Evolutionary conservation across 257 asterid species (phyloP).

Genomic region (Vinca minor): DNA sequence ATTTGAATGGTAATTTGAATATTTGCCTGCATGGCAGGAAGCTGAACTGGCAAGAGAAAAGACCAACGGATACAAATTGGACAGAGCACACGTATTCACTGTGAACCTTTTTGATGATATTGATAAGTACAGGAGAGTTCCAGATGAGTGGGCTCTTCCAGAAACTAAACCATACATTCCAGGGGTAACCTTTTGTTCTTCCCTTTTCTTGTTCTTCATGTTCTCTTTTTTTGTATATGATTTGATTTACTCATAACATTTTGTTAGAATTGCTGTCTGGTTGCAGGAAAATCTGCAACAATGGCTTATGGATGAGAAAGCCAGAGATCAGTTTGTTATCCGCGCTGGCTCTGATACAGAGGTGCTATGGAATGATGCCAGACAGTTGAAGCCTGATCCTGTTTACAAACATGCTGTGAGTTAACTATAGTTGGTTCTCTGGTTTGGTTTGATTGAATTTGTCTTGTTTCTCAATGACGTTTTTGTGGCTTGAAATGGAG

Average conservation of each 20-base stretch:
- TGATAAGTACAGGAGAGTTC: slow-evolving; percentile 69
- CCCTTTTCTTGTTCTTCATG: slow-evolving; percentile 2
- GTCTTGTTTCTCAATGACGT: no score
- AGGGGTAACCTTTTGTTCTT: slow-evolving; percentile 38
- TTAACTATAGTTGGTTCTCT: not conserved
- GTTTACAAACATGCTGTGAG: slow-evolving; percentile 75
- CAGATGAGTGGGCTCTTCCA: slow-evolving; percentile 98
- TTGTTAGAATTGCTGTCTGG: slow-evolving; percentile 5
- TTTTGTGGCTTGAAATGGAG: no score
- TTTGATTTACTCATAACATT: not conserved
- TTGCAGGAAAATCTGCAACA: slow-evolving; percentile 82
- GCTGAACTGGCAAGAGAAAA: slow-evolving; percentile 87
- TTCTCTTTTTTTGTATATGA: not conserved
- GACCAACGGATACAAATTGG: slow-evolving; percentile 76
- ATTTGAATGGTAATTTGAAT: no score
- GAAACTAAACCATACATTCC: slow-evolving; percentile 67
- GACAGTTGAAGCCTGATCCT: slow-evolving; percentile 75
- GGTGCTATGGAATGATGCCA: slow-evolving; percentile 94
- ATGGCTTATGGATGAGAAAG: slow-evolving; percentile 94
- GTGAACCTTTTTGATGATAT: slow-evolving; percentile 82
- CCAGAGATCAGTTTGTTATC: slow-evolving; percentile 87
- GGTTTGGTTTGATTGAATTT: no score
- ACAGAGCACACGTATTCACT: slow-evolving; percentile 67
- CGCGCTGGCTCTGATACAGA: slow-evolving; percentile 83
- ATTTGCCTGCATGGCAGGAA: slow-evolving; percentile 38